Evolutionary conservation across 495 filamentous ascomycete genomes (phyloP), one percentile per base, ranked within the genome.

Genomic region (Neurospora terricola): DNA sequence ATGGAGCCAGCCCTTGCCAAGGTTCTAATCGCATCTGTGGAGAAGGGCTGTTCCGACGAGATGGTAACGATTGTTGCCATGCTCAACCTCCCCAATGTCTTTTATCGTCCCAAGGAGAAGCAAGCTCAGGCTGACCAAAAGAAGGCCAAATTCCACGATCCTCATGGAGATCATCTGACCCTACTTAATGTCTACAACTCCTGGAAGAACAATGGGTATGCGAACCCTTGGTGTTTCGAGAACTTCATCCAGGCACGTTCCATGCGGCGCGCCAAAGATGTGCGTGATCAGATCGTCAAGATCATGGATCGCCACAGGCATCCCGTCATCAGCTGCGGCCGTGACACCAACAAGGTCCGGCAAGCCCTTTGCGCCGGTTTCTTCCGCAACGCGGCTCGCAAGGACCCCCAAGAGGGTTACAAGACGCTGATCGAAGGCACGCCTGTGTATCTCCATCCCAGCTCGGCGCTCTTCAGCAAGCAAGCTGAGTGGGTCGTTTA

Each of bases 81-180:
- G 96, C 87, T 98, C 68, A 93, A 90, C 4, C 88, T 94, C 23
- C 90, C 90, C 42, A 92, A 89, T 6, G 88, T 97, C 66, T 99
- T 98, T 82, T 96, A 97, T 79, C 90, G 96, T 0, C 96, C 96
- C 0, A 97, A 97, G 75, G 96, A 98, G 76, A 98, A 98, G 80
- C 96, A 98, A 77, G 88, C 90, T 70, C 93, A 97, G 79, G 96
- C 96, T 14, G 96, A 98, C 77, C 93, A 97, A 81, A 98, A 98
- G 86, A 98, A 98, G 80, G 87, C 94, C 45, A 97, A 97, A 79
- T 98, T 98, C 83, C 93, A 98, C 81, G 96, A 98, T 78, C 93
- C 94, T 0, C 89, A 93, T 71, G 95, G 96, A 42, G 96, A 99
- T 75, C 96, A 99, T 78, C 83, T 98, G 4, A 99, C 96, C 2